These are phyloP conservation scores for Colletotrichum cordylinicola DNA, from an alignment of 2,329 filamentous ascomycete genomes.

Conservation along the genomic window DNA sequence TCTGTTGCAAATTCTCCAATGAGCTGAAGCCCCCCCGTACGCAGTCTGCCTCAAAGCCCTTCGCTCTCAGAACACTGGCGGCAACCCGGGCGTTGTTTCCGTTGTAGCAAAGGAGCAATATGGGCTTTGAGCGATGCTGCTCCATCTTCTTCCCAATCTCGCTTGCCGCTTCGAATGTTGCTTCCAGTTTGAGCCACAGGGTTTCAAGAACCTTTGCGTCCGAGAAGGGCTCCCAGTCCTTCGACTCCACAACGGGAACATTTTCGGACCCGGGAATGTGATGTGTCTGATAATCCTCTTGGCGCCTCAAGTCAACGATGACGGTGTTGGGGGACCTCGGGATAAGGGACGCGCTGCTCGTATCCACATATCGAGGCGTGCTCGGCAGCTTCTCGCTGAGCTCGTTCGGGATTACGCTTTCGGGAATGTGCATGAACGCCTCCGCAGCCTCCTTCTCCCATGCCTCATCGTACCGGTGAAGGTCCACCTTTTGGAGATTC, in stretches of 20 bases:
- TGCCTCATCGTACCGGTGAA: slow-evolving; percentile 59
- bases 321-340: slow-evolving; percentile 29
- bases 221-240: slow-evolving; percentile 49
- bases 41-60: slow-evolving; percentile 52
- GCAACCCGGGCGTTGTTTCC: slow-evolving; percentile 61
- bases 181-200: slow-evolving; percentile 54
- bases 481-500: slow-evolving; percentile 54
- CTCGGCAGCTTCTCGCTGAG: neutral
- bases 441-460: slow-evolving; percentile 54
- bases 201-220: slow-evolving; percentile 45
- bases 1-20: slow-evolving; percentile 4
- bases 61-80: slow-evolving; percentile 57
- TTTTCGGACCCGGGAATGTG: slow-evolving; percentile 50
- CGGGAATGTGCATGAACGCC: slow-evolving; percentile 33
- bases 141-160: slow-evolving; percentile 22
- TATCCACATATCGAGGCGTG: slow-evolving; percentile 4
- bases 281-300: slow-evolving; percentile 45
- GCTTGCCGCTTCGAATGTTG: slow-evolving; percentile 35
- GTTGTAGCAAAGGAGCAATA: slow-evolving; percentile 58
- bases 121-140: slow-evolving; percentile 31
- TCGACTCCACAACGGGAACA: slow-evolving; percentile 43
- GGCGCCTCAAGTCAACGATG: slow-evolving; percentile 51
- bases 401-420: neutral
- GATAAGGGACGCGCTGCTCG: neutral
- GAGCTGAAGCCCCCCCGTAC: slow-evolving; percentile 45